phyloP scores from a whole-genome alignment of 169 alveolate genomes.

The Amoebophrya sp. region DNA sequence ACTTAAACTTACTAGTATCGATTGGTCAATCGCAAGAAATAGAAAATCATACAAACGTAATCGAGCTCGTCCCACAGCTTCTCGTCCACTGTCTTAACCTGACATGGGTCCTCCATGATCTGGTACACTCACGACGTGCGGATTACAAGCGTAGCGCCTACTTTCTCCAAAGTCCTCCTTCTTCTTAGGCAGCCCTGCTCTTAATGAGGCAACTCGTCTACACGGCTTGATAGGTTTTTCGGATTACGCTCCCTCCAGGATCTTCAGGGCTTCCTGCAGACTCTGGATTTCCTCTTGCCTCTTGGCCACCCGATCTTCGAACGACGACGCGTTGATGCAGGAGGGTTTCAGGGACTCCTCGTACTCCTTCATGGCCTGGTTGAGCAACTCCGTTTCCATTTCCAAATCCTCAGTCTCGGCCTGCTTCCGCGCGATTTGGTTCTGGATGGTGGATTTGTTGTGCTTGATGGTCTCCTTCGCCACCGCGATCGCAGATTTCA shows the following conservation, averaged over 20 bases:
- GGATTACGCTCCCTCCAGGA: constrained; percentile 14
- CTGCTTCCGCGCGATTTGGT: not conserved
- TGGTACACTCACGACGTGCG: too few relatives aligned
- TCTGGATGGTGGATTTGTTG: not conserved
- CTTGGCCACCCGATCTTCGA: not conserved
- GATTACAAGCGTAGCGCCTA: too few relatives aligned
- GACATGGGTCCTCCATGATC: too few relatives aligned
- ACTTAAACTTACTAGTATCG: too few relatives aligned
- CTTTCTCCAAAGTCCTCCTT: too few relatives aligned
- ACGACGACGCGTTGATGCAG: not conserved
- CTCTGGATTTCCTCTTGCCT: not conserved
- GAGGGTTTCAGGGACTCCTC: not conserved
- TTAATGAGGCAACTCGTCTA: too few relatives aligned
- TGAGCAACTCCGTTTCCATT: not conserved
- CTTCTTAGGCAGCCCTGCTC: too few relatives aligned
- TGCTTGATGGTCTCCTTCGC: not conserved
- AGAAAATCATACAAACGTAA: too few relatives aligned
- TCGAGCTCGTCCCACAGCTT: too few relatives aligned
- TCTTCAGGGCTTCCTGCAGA: not conserved
- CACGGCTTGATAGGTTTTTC: too few relatives aligned
- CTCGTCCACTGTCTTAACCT: too few relatives aligned
- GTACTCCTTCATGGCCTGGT: constrained; percentile 21
- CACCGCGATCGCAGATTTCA: not conserved
- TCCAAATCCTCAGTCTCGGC: not conserved
- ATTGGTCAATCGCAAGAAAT: too few relatives aligned